Evolutionary conservation across 2,329 filamentous ascomycete genomes (phyloP), one percentile per base, ranked within the genome.

Genomic region (Phaeophleospora eucalypticola): DNA sequence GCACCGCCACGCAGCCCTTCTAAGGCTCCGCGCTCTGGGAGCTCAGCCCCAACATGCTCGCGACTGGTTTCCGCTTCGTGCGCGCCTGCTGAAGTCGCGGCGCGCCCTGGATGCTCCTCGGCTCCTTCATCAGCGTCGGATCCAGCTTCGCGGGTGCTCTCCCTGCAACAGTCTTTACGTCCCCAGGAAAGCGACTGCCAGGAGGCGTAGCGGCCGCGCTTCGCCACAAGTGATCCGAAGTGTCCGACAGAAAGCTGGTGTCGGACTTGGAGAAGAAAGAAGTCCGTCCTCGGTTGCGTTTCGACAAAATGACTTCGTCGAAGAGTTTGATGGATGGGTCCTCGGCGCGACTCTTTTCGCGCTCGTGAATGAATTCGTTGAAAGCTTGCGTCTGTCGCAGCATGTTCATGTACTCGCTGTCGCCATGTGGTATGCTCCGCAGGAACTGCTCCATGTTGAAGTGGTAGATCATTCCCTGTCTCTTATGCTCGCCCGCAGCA

Each of bases 31-130:
- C 52, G 27, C 39, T 59, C 48, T 58, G 55, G 27, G 57, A 53
- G 44, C 52, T 57, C 41, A 58, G 40, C 14, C 47, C 47, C 27
- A 70, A 54, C 66, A 69, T 68, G 18, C 62, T 66, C 16, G 73
- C 72, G 39, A 76, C 73, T 2, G 73, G 73, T 58, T 75, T 77
- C 29, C 74, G 64, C 45, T 70, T 70, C 18, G 73, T 71, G 55
- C 73, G 70, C n/a, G 66, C 66, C 49, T 68, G 66, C 42, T 75
- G 74, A 14, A 81, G 72, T 48, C 79, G 70, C 20, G 89, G 89
- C n/a, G 89, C 83, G 29, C 90, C 90, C 65, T 95, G 89, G 33
- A 95, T 91, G 52, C 87, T 83, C 48, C 90, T 80, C 21, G 90
- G 90, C 68, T 96, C 90, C 65, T 89, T 88, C 89, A 97, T 95